Evolutionary conservation across 2,329 filamentous ascomycete genomes (phyloP), one percentile per base, ranked within the genome.

Genomic region (Ophiosphaerella herpotricha): DNA sequence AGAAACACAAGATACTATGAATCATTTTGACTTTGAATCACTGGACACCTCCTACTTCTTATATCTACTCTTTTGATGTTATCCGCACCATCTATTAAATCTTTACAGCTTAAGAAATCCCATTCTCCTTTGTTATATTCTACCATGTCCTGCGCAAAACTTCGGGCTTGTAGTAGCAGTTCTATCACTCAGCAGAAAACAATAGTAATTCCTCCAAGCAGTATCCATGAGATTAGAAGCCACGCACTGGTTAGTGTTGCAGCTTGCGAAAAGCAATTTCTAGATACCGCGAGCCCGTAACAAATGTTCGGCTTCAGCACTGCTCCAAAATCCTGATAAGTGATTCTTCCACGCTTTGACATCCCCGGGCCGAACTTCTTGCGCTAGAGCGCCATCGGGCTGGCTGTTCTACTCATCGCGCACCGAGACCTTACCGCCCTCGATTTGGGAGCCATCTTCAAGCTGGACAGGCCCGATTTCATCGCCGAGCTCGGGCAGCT

Each of bases 241-340:
- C n/a, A 49, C 46, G n/a, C 40, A 49, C 13, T 49, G 46, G 35
- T 49, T 40, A 14, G 46, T 49, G 14, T 49, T 49, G 29, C 46
- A 49, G 5, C 46, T 40, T 23, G 46, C 39, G 23, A 49, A 49
- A 8, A 49, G 43, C 23, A 49, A 26, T 9, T 40, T 49, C 18
- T 23, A 33, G 23, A 44, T 49, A 18, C 40, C 40, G 21, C 46
- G 40, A 16, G 5, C 8, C 24, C 39, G 43, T 5, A 49, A 31
- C 12, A 37, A 14, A 14, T 49, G 9, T 12, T 49, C 46, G 13
- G 33, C 34, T 26, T 44, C 39, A 9, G 46, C 44, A 35, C 33
- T 40, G 18, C 39, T 26, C 46, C 39, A 39, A 24, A 49, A 39
- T 49, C 39, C 46, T 5, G 48, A 50, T 40, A 50, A 46, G 36